Percentiles rank a stretch among this genome's conserved stretches.
phyloP scores from a whole-genome alignment of 352 stramenopile genomes.

The Plasmopara muralis region DNA sequence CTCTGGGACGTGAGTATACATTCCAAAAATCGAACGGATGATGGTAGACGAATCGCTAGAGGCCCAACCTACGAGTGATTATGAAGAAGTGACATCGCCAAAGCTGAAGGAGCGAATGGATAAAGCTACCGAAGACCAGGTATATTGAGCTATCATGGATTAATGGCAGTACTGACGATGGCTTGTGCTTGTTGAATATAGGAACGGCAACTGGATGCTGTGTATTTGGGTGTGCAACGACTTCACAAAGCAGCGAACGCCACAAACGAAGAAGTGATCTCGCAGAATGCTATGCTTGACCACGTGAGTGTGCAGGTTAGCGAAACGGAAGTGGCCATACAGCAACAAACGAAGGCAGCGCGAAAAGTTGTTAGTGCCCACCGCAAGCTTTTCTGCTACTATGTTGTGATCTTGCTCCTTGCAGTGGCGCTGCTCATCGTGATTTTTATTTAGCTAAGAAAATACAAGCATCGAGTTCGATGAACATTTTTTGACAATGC shows the following conservation, averaged over 20 bases:
- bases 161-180: background rate
- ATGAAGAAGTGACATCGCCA: slow-evolving; percentile 41
- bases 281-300: slow-evolving; percentile 58
- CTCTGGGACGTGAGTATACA: slow-evolving; percentile 19
- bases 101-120: slow-evolving; percentile 45
- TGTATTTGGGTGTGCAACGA: slow-evolving; percentile 41
- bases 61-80: slow-evolving; percentile 29
- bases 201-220: slow-evolving; percentile 52
- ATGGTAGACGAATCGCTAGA: slow-evolving; percentile 20
- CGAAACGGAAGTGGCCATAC: slow-evolving; percentile 34
- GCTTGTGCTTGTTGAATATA: slow-evolving; percentile 11
- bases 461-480: no score
- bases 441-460: slow-evolving; percentile 32
- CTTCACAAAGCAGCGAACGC: slow-evolving; percentile 51
- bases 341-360: slow-evolving; percentile 45
- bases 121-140: slow-evolving; percentile 37
- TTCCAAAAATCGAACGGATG: slow-evolving; percentile 10
- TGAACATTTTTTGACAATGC: no score
- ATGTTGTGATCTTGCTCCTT: slow-evolving; percentile 51
- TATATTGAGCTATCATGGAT: slow-evolving; percentile 6
- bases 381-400: slow-evolving; percentile 47
- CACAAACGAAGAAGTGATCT: slow-evolving; percentile 50
- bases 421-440: slow-evolving; percentile 43
- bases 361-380: slow-evolving; percentile 40
- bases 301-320: slow-evolving; percentile 40